Base-by-base conservation (phyloP, 2,329 filamentous ascomycete genomes). In the Alternaria atra region DNA sequence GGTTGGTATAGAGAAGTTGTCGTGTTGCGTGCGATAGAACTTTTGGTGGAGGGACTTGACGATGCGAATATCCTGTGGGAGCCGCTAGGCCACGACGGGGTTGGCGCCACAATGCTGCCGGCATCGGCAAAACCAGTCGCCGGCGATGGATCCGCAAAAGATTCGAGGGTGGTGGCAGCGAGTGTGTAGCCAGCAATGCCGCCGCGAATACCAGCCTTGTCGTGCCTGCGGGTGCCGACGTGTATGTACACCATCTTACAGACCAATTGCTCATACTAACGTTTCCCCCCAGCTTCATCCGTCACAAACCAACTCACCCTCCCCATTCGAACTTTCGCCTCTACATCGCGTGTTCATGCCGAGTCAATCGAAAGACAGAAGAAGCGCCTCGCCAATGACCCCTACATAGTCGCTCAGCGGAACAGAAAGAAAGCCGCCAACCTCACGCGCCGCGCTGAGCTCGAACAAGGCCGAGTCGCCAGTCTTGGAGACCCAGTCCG, bases 361-460 rank as follows among this genome's bases (percentile, higher is more conserved):
- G 79, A 79, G 53, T 75, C 74, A 1, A 73, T 73, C 87, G 80
- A 66, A 3, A 57, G 68, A 20, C 63, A 61, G 42, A 89, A 89
- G 76, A 85, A 87, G 61, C 84, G 86, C 64, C 86, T 86, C 61
- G 89, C 90, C 76, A 87, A 88, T 74, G 93, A 98, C 71, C 93
- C 93, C 0, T 97, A 96, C 76, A 85, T 90, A 61, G 87, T 91
- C 80, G 90, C 90, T 3, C 92, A 96, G 79, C 89, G 92, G 32
- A 87, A 91, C 72, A 92, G 93, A 76, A 90, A 92, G 64, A 97
- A 94, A 80, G 88, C 90, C 10, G 92, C 91, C 67, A 97, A 97
- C 75, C 78, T 94, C 46, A 87, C 90, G 73, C 89, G 92, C 52
- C 92, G 90, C 72, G 84, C 87, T 64, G 88, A 89, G 64, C 85